Evolutionary conservation across 805 yeast species (phyloP).

Genomic region (Lipomyces starkeyi): DNA sequence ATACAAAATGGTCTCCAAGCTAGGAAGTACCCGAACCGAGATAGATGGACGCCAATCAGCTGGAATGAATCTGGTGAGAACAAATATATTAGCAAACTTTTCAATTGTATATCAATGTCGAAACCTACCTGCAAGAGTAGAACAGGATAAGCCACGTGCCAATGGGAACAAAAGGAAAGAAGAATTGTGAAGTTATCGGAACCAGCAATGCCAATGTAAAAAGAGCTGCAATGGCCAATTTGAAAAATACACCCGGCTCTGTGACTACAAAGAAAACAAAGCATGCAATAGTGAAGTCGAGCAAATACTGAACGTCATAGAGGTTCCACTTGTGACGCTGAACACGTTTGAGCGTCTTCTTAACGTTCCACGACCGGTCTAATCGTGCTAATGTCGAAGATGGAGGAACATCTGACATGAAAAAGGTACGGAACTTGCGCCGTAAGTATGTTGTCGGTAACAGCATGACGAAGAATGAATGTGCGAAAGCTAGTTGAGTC

Average conservation of each 20-base stretch:
- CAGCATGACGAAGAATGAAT: conserved; percentile 3
- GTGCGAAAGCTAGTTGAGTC: not conserved
- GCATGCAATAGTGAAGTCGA: conserved; percentile 57
- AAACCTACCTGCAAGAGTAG: conserved; percentile 58
- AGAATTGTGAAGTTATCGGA: conserved; percentile 84
- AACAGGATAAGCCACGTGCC: conserved; percentile 84
- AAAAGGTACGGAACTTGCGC: conserved; percentile 26
- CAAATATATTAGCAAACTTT: conserved; percentile 43
- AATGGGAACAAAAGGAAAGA: conserved; percentile 80
- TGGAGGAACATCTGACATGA: conserved; percentile 28
- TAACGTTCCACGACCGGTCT: conserved; percentile 35
- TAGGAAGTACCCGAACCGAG: conserved; percentile 84
- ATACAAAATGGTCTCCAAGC: conserved; percentile 86
- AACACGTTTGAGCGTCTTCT: conserved; percentile 43
- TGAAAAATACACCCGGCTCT: conserved; percentile 44
- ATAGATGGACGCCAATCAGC: conserved; percentile 83
- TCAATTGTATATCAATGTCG: not conserved
- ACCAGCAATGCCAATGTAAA: conserved; percentile 58
- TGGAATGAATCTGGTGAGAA: conserved; percentile 59
- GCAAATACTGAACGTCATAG: conserved; percentile 57
- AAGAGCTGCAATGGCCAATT: conserved; percentile 49
- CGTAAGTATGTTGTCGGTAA: conserved; percentile 29
- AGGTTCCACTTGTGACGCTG: conserved; percentile 45
- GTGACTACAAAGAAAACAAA: conserved; percentile 51
- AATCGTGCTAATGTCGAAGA: conserved; percentile 31